Evolutionary conservation across 495 filamentous ascomycete genomes (phyloP).

Genomic region (Daldinia concentrica): DNA sequence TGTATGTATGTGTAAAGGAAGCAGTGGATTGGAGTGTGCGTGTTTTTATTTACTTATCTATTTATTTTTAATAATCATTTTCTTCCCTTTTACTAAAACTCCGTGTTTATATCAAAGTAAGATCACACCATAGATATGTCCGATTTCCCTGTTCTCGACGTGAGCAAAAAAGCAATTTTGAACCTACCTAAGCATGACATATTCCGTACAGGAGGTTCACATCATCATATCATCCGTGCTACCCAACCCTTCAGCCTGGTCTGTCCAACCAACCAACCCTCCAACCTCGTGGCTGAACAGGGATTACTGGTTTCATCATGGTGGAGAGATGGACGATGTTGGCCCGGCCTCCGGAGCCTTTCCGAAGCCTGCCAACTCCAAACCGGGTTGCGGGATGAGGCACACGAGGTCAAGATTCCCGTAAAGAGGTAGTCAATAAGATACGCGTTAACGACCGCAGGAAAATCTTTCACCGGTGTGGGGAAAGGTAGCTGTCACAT

Average conservation of each 20-base stretch:
- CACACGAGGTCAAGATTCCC: constrained; percentile 2
- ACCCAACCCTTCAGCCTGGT: not conserved
- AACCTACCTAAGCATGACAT: not conserved
- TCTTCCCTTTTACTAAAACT: not conserved
- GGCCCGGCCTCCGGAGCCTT: constrained; percentile 25
- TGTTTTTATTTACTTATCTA: not conserved
- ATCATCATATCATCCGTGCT: constrained; percentile 6
- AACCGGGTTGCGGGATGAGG: constrained; percentile 24
- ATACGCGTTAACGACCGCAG: not conserved
- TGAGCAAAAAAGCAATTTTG: not conserved
- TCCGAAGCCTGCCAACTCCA: constrained; percentile 21
- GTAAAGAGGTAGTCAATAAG: not conserved
- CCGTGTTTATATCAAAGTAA: not conserved
- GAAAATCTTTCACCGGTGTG: constrained; percentile 24
- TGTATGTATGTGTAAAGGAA: not conserved
- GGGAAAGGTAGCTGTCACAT: constrained; percentile 6
- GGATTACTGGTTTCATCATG: constrained; percentile 30
- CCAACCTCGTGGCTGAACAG: constrained; percentile 34
- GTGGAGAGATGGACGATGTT: constrained; percentile 11
- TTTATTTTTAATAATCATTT: constrained; percentile 4
- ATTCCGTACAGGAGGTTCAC: constrained; percentile 10
- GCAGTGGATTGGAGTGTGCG: not conserved
- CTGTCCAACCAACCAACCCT: constrained; percentile 16
- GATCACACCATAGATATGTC: not conserved
- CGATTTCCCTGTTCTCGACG: not conserved